Percentiles rank a stretch among this genome's conserved stretches.
phyloP scores from a whole-genome alignment of 805 yeast genomes.

The Wickerhamiella galacta region DNA sequence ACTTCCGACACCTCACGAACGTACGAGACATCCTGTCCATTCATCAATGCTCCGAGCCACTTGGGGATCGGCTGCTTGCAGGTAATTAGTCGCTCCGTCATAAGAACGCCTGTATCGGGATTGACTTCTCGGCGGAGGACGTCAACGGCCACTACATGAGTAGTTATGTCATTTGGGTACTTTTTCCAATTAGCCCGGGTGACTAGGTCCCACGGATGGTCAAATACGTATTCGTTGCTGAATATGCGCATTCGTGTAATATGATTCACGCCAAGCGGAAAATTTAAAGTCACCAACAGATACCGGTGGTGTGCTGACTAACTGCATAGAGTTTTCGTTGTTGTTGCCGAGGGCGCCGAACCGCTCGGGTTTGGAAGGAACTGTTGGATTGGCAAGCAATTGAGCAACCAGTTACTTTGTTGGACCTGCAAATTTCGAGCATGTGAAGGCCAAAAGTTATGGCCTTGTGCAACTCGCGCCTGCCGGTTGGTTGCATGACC shows the following conservation, averaged over 20 bases:
- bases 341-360: too few species aligned
- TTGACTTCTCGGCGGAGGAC: conserved; percentile 59
- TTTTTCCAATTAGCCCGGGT: conserved; percentile 94
- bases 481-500: too few species aligned
- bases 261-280: too few species aligned
- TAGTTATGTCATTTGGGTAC: conserved; percentile 84
- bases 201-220: conserved; percentile 85
- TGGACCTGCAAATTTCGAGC: too few species aligned
- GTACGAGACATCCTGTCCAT: conserved; percentile 54
- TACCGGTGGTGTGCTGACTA: too few species aligned
- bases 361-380: too few species aligned
- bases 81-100: conserved; percentile 77
- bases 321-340: too few species aligned
- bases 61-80: conserved; percentile 73
- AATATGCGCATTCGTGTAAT: conserved; percentile 79
- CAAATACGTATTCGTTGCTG: conserved; percentile 47
- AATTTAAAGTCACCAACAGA: too few species aligned
- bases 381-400: too few species aligned
- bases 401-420: too few species aligned
- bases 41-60: conserved; percentile 62
- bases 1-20: conserved; percentile 84
- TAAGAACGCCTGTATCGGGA: conserved; percentile 34
- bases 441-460: too few species aligned
- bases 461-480: too few species aligned
- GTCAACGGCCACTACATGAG: conserved; percentile 91